A percentile compares a stretch with the other conserved stretches of the same genome.
Evolutionary conservation across 2,329 filamentous ascomycete genomes (phyloP).

Genomic region (Fusarium sororula): DNA sequence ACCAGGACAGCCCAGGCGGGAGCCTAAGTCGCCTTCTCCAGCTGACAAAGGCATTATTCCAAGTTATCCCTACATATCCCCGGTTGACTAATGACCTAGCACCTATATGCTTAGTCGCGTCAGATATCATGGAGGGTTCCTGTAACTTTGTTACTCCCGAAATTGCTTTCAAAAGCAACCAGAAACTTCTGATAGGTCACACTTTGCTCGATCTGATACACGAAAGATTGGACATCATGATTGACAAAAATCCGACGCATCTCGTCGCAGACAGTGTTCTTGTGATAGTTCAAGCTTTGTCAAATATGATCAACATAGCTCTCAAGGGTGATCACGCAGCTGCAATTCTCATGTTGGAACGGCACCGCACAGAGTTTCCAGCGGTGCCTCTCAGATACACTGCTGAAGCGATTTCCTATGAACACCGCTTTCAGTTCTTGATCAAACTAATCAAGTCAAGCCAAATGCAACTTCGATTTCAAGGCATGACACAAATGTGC

Average conservation of each 20-base stretch:
- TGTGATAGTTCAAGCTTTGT: slow-evolving; percentile 52
- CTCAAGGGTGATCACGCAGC: slow-evolving; percentile 51
- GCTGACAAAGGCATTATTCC: slow-evolving; percentile 53
- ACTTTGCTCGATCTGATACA: slow-evolving; percentile 56
- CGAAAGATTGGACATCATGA: slow-evolving; percentile 53
- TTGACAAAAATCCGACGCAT: slow-evolving; percentile 65
- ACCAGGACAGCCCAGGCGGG: slow-evolving; percentile 54
- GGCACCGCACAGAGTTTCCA: slow-evolving; percentile 45
- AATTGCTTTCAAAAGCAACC: slow-evolving; percentile 39
- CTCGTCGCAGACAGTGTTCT: slow-evolving; percentile 57
- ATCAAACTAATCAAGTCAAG: slow-evolving; percentile 81
- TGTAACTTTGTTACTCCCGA: slow-evolving; percentile 33
- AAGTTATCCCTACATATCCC: slow-evolving; percentile 56
- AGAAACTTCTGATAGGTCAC: slow-evolving; percentile 53
- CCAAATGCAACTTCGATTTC: slow-evolving; percentile 89
- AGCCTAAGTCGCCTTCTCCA: slow-evolving; percentile 54
- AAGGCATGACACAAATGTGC: slow-evolving; percentile 80
- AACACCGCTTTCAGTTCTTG: slow-evolving; percentile 76
- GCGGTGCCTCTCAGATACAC: slow-evolving; percentile 51
- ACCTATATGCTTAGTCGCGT: slow-evolving; percentile 49
- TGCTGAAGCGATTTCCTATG: slow-evolving; percentile 62
- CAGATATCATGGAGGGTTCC: slow-evolving; percentile 46
- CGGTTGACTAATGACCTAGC: slow-evolving; percentile 57
- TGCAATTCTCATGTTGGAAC: slow-evolving; percentile 44
- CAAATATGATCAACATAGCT: slow-evolving; percentile 54